A percentile compares a stretch with the other conserved stretches of the same genome.
Conservation (phyloP, 371 early-diverging fungal genomes). For the Dichotomocladium elegans region DNA sequence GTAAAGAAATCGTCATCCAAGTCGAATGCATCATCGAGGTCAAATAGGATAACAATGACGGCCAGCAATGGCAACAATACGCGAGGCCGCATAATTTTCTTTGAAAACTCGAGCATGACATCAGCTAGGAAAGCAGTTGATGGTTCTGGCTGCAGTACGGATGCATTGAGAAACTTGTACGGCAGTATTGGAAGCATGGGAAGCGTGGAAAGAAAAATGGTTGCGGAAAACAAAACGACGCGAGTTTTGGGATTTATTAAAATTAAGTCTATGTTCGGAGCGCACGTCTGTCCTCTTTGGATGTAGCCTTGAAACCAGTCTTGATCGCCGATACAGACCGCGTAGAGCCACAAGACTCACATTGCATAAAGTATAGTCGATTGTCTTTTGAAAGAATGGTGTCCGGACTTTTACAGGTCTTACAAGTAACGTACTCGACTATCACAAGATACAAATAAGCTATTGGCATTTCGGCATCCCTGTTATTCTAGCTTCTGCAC, state of each 20-base stretch:
- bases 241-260: background rate
- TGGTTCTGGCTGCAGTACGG: background rate
- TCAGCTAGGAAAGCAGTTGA: constrained; percentile 29
- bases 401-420: constrained; percentile 97
- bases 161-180: constrained; percentile 8
- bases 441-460: background rate
- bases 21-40: constrained; percentile 39
- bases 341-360: constrained; percentile 96
- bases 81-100: constrained; percentile 34
- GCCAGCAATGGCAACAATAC: constrained; percentile 35
- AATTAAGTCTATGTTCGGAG: constrained; percentile 29
- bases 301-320: constrained; percentile 96
- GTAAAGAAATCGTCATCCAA: constrained; percentile 28
- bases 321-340: constrained; percentile 98
- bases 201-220: background rate
- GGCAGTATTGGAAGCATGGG: constrained; percentile 8
- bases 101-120: constrained; percentile 35
- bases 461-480: background rate
- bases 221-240: background rate
- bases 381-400: constrained; percentile 97
- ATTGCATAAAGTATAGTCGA: constrained; percentile 97
- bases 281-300: constrained; percentile 63
- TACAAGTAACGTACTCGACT: constrained; percentile 99
- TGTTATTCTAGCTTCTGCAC: background rate
- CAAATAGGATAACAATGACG: constrained; percentile 37